These are phyloP conservation scores for Alternaria brassicae DNA, from an alignment of 2,329 filamentous ascomycete species.

Conservation along the genomic window DNA sequence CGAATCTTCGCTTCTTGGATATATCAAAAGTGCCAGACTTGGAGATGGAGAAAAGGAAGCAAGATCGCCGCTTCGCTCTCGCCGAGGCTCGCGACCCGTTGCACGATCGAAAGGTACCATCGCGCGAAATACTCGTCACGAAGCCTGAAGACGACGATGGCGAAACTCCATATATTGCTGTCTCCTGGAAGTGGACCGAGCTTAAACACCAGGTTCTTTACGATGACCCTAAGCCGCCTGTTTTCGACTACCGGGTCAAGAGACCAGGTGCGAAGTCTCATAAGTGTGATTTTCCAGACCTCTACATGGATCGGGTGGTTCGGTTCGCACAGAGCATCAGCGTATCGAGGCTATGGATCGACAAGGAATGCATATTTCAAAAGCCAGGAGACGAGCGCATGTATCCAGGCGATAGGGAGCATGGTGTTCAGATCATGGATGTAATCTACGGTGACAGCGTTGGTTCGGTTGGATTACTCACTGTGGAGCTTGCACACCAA, in stretches of 20 bases:
- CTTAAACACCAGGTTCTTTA: not conserved
- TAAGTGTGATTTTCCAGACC: conserved; percentile 25
- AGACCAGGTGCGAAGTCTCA: conserved; percentile 6
- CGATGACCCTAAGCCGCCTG: not conserved
- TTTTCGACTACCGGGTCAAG: conserved; percentile 18
- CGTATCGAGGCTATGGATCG: conserved; percentile 24
- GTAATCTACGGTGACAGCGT: conserved; percentile 23
- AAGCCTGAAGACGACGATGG: conserved; percentile 2
- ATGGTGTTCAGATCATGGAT: conserved; percentile 32
- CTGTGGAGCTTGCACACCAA: conserved; percentile 13
- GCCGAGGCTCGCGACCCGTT: not conserved
- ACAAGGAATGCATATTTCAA: conserved; percentile 33
- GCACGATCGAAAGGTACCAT: not conserved
- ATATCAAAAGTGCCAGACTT: conserved; percentile 20
- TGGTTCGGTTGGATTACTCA: conserved; percentile 23
- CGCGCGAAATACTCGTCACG: not conserved
- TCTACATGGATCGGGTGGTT: conserved; percentile 28
- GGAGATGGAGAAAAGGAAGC: not conserved
- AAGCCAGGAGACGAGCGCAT: conserved; percentile 6
- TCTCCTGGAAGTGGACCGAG: conserved; percentile 25
- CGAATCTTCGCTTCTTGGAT: conserved; percentile 21
- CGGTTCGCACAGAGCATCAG: conserved; percentile 17
- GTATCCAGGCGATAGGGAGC: conserved; percentile 7
- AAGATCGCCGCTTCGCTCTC: not conserved
- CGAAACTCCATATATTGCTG: conserved; percentile 19